Evolutionary conservation across 306 rosid genomes (phyloP).

Genomic region (Lathyrus aphaca): DNA sequence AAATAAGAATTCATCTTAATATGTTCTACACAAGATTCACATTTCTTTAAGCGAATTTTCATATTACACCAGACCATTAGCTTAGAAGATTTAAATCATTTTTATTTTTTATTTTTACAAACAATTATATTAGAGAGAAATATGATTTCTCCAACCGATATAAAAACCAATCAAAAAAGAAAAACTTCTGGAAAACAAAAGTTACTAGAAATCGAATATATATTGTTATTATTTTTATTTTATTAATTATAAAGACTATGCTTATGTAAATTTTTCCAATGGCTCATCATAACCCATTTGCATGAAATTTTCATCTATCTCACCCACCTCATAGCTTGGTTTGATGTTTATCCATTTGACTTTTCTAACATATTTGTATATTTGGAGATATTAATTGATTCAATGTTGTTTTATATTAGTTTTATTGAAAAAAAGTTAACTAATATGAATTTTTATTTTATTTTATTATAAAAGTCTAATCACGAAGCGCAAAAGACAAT

Average conservation of each 20-base stretch:
- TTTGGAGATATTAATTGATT: not conserved
- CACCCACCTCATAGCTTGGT: not conserved
- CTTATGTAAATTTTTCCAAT: constrained; percentile 1
- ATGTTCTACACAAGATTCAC: too few relatives aligned
- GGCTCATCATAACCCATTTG: not conserved
- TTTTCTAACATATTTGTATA: not conserved
- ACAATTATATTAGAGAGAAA: too few relatives aligned
- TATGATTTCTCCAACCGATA: too few relatives aligned
- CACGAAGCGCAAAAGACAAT: not conserved
- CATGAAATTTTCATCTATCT: not conserved
- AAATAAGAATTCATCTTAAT: too few relatives aligned
- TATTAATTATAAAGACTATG: not conserved
- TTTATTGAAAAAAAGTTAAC: not conserved
- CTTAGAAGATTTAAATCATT: too few relatives aligned
- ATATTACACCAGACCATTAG: too few relatives aligned
- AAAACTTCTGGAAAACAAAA: too few relatives aligned
- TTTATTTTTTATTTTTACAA: too few relatives aligned
- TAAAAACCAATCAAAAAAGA: too few relatives aligned
- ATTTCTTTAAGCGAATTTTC: too few relatives aligned
- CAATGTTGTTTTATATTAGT: not conserved
- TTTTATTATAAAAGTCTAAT: not conserved
- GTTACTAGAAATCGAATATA: too few relatives aligned
- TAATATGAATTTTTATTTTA: not conserved
- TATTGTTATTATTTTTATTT: not conserved
- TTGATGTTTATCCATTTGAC: constrained; percentile 3